Evolutionary conservation across 2,329 filamentous ascomycete species (phyloP).

Genomic region (Pseudogymnoascus sp.): DNA sequence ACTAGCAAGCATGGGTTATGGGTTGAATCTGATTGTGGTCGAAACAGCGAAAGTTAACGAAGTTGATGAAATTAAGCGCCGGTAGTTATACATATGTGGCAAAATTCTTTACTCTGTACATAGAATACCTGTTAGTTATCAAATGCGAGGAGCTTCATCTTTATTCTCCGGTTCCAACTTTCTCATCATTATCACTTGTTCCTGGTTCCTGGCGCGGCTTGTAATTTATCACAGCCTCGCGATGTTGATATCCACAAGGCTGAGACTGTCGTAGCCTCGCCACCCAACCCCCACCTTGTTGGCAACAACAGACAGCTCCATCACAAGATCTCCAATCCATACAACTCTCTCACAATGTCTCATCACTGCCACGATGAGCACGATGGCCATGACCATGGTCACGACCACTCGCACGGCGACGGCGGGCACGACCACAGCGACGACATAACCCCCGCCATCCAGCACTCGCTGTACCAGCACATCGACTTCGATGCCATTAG

Average conservation of each 20-base stretch:
- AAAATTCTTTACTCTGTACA: not conserved
- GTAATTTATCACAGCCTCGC: not conserved
- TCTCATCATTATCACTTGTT: not conserved
- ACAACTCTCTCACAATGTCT: constrained; percentile 26
- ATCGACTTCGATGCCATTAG: constrained; percentile 80
- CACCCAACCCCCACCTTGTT: not conserved
- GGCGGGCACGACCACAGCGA: constrained; percentile 84
- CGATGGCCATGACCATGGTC: constrained; percentile 33
- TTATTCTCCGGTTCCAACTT: not conserved
- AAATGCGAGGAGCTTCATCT: not conserved
- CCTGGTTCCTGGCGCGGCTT: not conserved
- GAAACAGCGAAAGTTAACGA: not conserved
- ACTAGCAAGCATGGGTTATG: not conserved
- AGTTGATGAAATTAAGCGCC: not conserved
- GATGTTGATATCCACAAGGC: not conserved
- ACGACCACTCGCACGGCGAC: constrained; percentile 53
- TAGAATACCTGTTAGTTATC: not conserved
- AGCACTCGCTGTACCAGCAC: constrained; percentile 83
- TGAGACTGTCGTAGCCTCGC: not conserved
- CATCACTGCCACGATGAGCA: constrained; percentile 40
- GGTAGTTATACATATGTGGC: not conserved
- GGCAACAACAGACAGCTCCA: not conserved
- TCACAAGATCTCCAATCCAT: not conserved
- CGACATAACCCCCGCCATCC: constrained; percentile 84
- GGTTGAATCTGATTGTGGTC: not conserved